Evolutionary conservation across 2,329 filamentous ascomycete genomes (phyloP), one percentile per base, ranked within the genome.

Genomic region (Exophiala dermatitidis): DNA sequence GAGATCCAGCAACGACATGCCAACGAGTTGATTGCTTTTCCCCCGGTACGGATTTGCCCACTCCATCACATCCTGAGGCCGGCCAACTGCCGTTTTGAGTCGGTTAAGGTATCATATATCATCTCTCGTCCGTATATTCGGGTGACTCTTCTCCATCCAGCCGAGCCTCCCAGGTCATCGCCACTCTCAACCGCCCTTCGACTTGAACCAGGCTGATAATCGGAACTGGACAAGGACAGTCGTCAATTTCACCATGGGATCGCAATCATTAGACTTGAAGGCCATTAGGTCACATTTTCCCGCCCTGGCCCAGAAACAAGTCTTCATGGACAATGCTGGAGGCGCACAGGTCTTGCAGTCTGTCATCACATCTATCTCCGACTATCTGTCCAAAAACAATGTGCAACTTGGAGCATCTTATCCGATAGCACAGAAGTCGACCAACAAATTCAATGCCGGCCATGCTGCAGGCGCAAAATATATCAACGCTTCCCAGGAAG

Each of bases 301-400:
- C 33, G 84, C 85, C 9, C 68, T 90, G 37, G 69, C 76, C 38
- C 76, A 82, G 55, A 73, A 82, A 44, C 85, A 89, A 63, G 75
- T 90, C 46, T 89, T 80, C 66, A 79, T 90, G 60, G 86, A 91
- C 65, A 90, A 90, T 65, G 87, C 85, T 7, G 86, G 86, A 12
- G 86, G 86, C 36, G 87, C 82, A 64, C 86, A 90, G 64, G 76
- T 81, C 1, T 71, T 90, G 2, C 79, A 78, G 29, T 73, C 77
- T 10, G 87, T 88, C 10, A 81, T 85, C 53, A 78, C 85, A 51
- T 77, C 79, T 1, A 82, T 90, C 51, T 73, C 74, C 1, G 74
- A 81, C 28, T 90, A 90, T 62, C 75, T 90, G 5, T 72, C 77
- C 36, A 77, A 76, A 30, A 84, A 76, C 57, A 90, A 90, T 60